Evolutionary conservation across 2,329 filamentous ascomycete genomes (phyloP).

Genomic region (Aspergillus sp.): DNA sequence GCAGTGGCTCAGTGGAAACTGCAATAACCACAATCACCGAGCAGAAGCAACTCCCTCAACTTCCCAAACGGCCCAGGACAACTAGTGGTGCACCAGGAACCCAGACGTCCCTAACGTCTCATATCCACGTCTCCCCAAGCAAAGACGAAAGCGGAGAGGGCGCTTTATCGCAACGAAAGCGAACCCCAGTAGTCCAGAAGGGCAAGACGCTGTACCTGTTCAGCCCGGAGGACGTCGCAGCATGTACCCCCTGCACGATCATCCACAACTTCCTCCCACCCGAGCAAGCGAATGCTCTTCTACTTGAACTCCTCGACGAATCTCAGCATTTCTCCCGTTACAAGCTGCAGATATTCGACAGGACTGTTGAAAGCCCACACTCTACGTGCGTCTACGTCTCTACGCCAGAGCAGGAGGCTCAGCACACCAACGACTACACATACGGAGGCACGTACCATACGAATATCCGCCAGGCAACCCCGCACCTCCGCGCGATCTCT

Average conservation of each 20-base stretch:
- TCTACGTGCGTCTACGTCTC: slow-evolving; percentile 82
- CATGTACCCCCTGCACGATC: slow-evolving; percentile 85
- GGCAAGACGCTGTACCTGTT: slow-evolving; percentile 83
- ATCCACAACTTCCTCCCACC: slow-evolving; percentile 84
- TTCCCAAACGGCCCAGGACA: slow-evolving; percentile 16
- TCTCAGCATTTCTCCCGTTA: slow-evolving; percentile 67
- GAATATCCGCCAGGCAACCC: slow-evolving; percentile 74
- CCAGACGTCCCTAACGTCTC: slow-evolving; percentile 63
- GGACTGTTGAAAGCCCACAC: slow-evolving; percentile 80
- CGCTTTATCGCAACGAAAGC: slow-evolving; percentile 15
- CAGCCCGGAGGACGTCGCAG: slow-evolving; percentile 74
- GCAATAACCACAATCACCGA: slow-evolving; percentile 58
- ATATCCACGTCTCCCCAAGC: slow-evolving; percentile 44
- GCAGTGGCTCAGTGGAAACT: slow-evolving; percentile 71
- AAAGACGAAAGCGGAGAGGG: slow-evolving; percentile 28
- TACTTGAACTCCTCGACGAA: slow-evolving; percentile 74
- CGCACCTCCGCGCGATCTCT: slow-evolving; percentile 70
- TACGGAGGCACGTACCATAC: slow-evolving; percentile 79
- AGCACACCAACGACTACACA: slow-evolving; percentile 75
- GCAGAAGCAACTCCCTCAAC: slow-evolving; percentile 8
- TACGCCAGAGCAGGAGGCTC: slow-evolving; percentile 64
- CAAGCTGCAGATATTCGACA: slow-evolving; percentile 85
- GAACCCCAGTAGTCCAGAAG: slow-evolving; percentile 58
- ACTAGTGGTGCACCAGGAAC: slow-evolving; percentile 43
- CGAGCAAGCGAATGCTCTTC: slow-evolving; percentile 69